Evolutionary conservation across 441 rosid genomes (phyloP).

Genomic region (Euphorbia schlechtendalii): DNA sequence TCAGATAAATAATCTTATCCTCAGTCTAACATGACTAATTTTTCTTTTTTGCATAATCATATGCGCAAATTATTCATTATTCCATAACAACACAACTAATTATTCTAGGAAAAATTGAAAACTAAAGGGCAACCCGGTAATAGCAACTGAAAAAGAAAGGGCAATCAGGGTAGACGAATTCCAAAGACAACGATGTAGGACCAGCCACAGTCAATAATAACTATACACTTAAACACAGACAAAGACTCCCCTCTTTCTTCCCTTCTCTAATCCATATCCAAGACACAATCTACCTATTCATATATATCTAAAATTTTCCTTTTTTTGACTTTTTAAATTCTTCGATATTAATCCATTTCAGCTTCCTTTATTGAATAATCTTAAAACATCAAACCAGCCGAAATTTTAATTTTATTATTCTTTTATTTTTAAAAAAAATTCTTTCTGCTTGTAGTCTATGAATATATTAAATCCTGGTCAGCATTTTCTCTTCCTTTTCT

Average conservation of each 20-base stretch:
- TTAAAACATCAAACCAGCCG: slow-evolving; percentile 23
- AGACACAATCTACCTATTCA: background rate
- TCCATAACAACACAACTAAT: no score
- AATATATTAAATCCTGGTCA: background rate
- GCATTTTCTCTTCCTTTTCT: background rate
- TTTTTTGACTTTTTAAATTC: slow-evolving; percentile 33
- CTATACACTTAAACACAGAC: slow-evolving; percentile 21
- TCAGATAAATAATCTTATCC: background rate
- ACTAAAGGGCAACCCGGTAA: background rate
- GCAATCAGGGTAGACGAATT: background rate
- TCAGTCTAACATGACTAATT: no score
- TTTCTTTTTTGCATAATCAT: background rate
- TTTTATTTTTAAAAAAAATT: background rate
- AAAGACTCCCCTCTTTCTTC: background rate
- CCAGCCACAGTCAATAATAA: slow-evolving; percentile 30
- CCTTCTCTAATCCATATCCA: slow-evolving; percentile 3
- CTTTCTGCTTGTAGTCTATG: background rate
- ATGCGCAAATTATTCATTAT: background rate
- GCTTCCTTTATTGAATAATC: slow-evolving; percentile 47
- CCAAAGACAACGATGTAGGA: slow-evolving; percentile 34
- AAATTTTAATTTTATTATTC: slow-evolving; percentile 10
- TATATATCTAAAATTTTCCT: no score
- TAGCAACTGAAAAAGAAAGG: background rate
- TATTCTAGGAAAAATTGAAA: background rate
- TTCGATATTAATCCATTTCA: slow-evolving; percentile 23